Evolutionary conservation across 2,329 filamentous ascomycete genomes (phyloP), one percentile per base, ranked within the genome.

Genomic region (Golovinomyces cichoracearum): DNA sequence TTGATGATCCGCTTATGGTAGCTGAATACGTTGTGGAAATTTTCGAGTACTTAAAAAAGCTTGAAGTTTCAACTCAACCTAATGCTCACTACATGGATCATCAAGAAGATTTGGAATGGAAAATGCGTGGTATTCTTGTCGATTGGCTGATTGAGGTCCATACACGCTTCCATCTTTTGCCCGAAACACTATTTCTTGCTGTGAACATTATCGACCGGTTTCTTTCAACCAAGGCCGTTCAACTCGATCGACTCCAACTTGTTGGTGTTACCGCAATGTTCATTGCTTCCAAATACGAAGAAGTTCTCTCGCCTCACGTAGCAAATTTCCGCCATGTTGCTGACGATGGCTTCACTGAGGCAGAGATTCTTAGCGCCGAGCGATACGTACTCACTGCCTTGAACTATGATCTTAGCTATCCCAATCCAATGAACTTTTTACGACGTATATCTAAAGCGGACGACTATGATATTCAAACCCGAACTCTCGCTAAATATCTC

Each of bases 351-450:
- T 98, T 95, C 65, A 82, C 78, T 4, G 88, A 94, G 63, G 77
- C 83, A 42, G 90, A 98, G 67, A 95, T 98, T 56, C 72, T 98
- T 35, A 88, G 83, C 60, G 90, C 90, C n/a, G 90, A 98, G 66
- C 82, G 90, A 56, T 93, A 92, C 63, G 79, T 98, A 55, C 78
- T 98, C 48, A 75, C 76, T 55, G 85, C 85, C 5, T 74, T 98
- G 52, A 80, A 94, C 67, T 98, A 94, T 64, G 88, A 98, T 62
- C 76, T 98, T 54, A 94, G 86, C 69, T 98, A 94, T 62, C 90
- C 90, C 50, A 98, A 98, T 66, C 90, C 90, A 21, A 98, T 98
- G 90, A 98, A 98, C 73, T 98, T 98, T 69, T 76, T 98, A 52
- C 83, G 90, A 55, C 83, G 92, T 56, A 93, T 98, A 65, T 95